Base-by-base conservation (phyloP, 306 rosid genomes). In the Begonia loranthoides region DNA sequence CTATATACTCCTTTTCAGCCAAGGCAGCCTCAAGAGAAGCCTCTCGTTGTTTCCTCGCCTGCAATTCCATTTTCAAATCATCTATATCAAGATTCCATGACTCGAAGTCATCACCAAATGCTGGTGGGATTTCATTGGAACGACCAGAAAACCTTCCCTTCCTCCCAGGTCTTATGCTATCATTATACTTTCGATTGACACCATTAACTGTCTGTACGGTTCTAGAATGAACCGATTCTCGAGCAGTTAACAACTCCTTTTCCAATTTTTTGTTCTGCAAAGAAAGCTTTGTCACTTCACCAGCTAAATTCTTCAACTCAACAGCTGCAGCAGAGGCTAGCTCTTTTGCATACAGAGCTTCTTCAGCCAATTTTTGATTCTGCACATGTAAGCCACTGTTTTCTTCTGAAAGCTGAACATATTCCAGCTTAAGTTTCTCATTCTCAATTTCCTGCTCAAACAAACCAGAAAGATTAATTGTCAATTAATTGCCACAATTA, bases 291-390 rank as follows among this genome's bases (percentile, higher is more conserved):
- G 99, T 92, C 71, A 92, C 94, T 77, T 92, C 96, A 72, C 88
- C 80, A 48, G 96, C 96, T 79, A 92, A 77, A 83, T 87, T 92
- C 73, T 92, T 92, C 68, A 92, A 67, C 63, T 92, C 99, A 49
- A 92, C 87, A 46, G 99, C 99, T 61, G 99, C 99, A 62, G 99
- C 99, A 57, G 99, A 83, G 48, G 99, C 99, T 57, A 92, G 70
- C 63, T 92, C 99, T 63, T 87, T 92, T 44, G 99, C 99, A 67
- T 92, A 92, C 49, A 87, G 83, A 64, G 99, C 94, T 79, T 92
- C 99, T 73, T 92, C 99, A 5, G 96, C 82, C 55, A 92, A 75
- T 71, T 92, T 92, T 64, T 83, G 94, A 70, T 92, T 92, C 76
- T 92, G 99, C 45, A 92, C 96, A 36, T 46, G 82, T 70, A 92